These are phyloP conservation scores for Luzula sylvatica DNA, from an alignment of 176 grass and related monocot species.

Conservation along the genomic window DNA sequence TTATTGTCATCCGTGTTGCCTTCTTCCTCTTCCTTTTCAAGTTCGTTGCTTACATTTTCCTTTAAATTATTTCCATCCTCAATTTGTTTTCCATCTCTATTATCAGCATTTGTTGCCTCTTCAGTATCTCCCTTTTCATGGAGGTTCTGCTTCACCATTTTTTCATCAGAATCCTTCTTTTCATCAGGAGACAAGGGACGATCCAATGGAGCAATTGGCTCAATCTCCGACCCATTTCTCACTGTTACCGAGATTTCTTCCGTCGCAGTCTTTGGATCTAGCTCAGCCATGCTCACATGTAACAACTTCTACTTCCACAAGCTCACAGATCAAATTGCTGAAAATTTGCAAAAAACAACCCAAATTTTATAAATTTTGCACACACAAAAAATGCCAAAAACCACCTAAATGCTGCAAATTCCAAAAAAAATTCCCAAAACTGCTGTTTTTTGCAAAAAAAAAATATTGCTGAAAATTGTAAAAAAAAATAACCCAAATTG, in stretches of 20 bases:
- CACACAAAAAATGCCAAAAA: no score
- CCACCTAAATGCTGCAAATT: no score
- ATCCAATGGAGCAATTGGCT: no score
- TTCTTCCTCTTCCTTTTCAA: background rate
- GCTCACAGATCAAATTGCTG: no score
- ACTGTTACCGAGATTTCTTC: conserved; percentile 11
- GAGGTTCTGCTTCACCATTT: background rate
- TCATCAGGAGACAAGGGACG: background rate
- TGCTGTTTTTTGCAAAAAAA: no score
- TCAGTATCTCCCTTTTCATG: background rate
- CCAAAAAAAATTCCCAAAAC: no score
- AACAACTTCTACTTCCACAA: no score
- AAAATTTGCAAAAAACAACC: no score
- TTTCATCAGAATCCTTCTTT: conserved; percentile 1
- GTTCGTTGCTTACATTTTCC: background rate
- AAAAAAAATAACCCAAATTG: no score
- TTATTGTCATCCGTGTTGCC: conserved; percentile 2
- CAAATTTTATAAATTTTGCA: no score
- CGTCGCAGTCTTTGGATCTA: background rate
- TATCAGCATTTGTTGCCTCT: background rate
- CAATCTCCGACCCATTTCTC: conserved; percentile 2
- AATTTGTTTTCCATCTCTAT: background rate
- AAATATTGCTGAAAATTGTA: no score
- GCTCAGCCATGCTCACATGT: conserved; percentile 14
- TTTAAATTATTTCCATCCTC: background rate